These are phyloP conservation scores for Neofusicoccum sp. DNA, from an alignment of 2,329 filamentous ascomycete genomes.

Conservation along the genomic window DNA sequence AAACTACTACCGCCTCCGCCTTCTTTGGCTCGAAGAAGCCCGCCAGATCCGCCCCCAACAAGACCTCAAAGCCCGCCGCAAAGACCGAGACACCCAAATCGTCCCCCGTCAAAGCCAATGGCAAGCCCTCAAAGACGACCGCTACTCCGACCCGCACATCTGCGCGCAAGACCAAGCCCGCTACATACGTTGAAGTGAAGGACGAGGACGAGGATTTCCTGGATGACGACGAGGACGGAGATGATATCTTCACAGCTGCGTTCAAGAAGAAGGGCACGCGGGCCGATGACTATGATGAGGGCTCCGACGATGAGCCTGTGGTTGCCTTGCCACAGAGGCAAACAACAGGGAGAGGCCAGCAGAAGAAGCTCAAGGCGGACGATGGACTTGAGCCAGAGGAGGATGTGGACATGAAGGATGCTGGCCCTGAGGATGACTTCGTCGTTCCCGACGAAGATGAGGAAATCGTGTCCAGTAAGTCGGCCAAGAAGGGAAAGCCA, in stretches of 20 bases:
- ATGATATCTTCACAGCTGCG: slow-evolving; percentile 80
- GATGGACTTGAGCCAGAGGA: slow-evolving; percentile 42
- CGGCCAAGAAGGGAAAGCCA: slow-evolving; percentile 35
- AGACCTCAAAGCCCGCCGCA: slow-evolving; percentile 33
- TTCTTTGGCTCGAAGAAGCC: slow-evolving; percentile 62
- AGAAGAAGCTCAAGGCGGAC: slow-evolving; percentile 45
- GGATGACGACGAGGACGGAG: slow-evolving; percentile 57
- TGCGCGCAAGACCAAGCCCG: slow-evolving; percentile 42
- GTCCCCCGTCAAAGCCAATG: slow-evolving; percentile 34
- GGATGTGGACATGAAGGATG: slow-evolving; percentile 55
- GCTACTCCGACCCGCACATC: slow-evolving; percentile 36
- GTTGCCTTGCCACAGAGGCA: slow-evolving; percentile 31
- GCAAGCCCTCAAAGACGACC: slow-evolving; percentile 29
- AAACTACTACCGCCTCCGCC: slow-evolving; percentile 60
- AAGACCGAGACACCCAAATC: slow-evolving; percentile 40
- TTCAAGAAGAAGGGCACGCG: slow-evolving; percentile 61
- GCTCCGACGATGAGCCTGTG: slow-evolving; percentile 31
- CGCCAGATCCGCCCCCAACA: slow-evolving; percentile 46
- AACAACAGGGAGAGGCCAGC: slow-evolving; percentile 39
- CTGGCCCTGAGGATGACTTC: slow-evolving; percentile 47
- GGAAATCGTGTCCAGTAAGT: slow-evolving; percentile 38
- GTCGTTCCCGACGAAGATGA: slow-evolving; percentile 45
- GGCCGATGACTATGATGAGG: slow-evolving; percentile 64
- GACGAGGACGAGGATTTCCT: slow-evolving; percentile 59
- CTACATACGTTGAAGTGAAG: slow-evolving; percentile 50